A percentile compares a stretch with the other conserved stretches of the same genome.
Evolutionary conservation across 148 eudicot species (phyloP).

Genomic region (Nepenthes gracilis): DNA sequence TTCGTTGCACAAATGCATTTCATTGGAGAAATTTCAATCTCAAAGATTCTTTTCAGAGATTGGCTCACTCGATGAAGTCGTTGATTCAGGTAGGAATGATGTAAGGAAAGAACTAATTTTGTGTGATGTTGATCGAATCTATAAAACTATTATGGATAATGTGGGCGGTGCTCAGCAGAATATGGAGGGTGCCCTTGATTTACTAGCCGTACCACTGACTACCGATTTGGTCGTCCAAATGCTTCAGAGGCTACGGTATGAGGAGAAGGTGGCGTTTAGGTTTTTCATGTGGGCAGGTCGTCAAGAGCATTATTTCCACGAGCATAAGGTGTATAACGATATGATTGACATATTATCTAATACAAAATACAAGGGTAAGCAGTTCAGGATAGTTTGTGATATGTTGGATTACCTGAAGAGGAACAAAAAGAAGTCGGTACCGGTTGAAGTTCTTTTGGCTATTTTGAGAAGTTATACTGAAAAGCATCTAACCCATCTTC

Average conservation of each 20-base stretch:
- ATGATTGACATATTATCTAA: conserved; percentile 85
- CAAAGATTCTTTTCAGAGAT: conserved; percentile 4
- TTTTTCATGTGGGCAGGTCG: conserved; percentile 88
- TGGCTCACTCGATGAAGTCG: conserved; percentile 1
- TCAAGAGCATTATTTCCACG: conserved; percentile 60
- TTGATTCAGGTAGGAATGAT: conserved; percentile 5
- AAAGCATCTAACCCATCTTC: conserved; percentile 61
- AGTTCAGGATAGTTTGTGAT: conserved; percentile 70
- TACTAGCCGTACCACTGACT: conserved; percentile 25
- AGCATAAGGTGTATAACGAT: conserved; percentile 54
- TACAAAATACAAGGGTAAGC: conserved; percentile 63
- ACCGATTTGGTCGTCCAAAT: conserved; percentile 50
- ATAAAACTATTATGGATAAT: conserved; percentile 25
- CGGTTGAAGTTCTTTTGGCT: conserved; percentile 48
- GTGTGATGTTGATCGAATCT: conserved; percentile 27
- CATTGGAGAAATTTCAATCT: background rate
- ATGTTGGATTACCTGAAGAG: conserved; percentile 86
- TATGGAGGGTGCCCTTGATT: conserved; percentile 48
- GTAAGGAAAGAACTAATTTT: conserved; percentile 1
- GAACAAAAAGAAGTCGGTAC: conserved; percentile 46
- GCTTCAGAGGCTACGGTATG: conserved; percentile 47
- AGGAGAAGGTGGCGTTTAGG: conserved; percentile 78
- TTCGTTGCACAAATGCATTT: background rate
- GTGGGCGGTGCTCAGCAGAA: conserved; percentile 19
- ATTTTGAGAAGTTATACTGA: conserved; percentile 65